phyloP scores from a whole-genome alignment of 139 green algal species.

The Zygnema cylindricum region DNA sequence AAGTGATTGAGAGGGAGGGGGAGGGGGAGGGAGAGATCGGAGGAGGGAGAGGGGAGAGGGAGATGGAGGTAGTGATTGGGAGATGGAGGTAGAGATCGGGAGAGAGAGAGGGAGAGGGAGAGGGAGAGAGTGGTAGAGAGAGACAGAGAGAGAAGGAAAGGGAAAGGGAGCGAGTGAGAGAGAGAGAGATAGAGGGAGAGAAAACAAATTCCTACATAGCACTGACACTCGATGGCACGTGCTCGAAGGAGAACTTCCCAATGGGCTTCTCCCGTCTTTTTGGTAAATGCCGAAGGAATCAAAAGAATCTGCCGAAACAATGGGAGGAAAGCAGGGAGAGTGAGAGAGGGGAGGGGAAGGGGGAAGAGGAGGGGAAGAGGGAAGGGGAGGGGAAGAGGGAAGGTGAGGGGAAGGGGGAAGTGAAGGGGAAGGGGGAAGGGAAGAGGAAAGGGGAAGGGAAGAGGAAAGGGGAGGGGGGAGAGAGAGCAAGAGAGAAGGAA shows the following conservation, averaged over 20 bases:
- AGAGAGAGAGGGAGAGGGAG: too few species aligned
- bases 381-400: not conserved
- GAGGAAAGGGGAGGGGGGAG: not conserved
- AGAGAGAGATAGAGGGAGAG: not conserved
- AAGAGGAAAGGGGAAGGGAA: not conserved
- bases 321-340: conserved; percentile 38
- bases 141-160: too few species aligned
- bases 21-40: too few species aligned
- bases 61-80: too few species aligned
- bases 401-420: not conserved
- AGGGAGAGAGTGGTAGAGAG: too few species aligned
- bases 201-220: conserved; percentile 70
- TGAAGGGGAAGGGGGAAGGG: not conserved
- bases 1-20: too few species aligned
- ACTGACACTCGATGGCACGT: conserved; percentile 92
- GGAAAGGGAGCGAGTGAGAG: too few species aligned
- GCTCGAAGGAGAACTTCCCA: conserved; percentile 95
- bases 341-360: not conserved
- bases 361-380: conserved; percentile 22
- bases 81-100: too few species aligned
- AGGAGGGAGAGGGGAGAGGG: too few species aligned
- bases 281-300: conserved; percentile 78
- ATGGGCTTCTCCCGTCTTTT: conserved; percentile 73
- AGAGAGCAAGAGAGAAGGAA: not conserved
- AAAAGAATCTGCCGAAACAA: conserved; percentile 72